Base-by-base conservation (phyloP, 2,329 filamentous ascomycete species). In the Decorospora gaudefroyi region DNA sequence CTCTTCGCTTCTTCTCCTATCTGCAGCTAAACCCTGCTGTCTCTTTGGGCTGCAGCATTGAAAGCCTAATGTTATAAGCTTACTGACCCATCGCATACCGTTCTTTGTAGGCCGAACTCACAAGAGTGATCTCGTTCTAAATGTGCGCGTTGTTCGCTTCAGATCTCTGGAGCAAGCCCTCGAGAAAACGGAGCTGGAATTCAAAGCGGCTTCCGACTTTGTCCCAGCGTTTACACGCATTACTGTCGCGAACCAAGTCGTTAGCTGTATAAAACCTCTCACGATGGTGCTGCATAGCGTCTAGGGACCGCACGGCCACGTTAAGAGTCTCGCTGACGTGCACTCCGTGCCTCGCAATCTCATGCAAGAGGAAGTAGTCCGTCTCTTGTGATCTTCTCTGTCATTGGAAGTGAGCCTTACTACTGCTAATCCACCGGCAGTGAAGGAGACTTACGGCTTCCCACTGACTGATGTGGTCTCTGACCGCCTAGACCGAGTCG, bases 1-100 rank as follows among this genome's bases (percentile, higher is more conserved):
- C 42, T 54, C 25, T 37, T 53, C 3, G 55, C 50, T 43, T 52
- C 53, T 31, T 56, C 43, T 29, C 50, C 55, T 41, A 59, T 57
- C 8, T 26, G 50, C 36, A 55, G 19, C 18, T 55, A 48, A 9
- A 55, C 29, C 40, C 30, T 54, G 35, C 51, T 59, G 26, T 59
- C 48, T 15, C 46, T 34, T 23, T 59, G 55, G 3, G 55, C 53
- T 21, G 41, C 52, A 7, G 21, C 30, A 28, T 55, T 49, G 38
- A 51, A 57, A 25, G 51, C 48, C 51, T 55, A 25, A 15, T 41
- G 10, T 6, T 12, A 33, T 51, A 32, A 53, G 50, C 33, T 37
- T 12, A 11, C n/a, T 13, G 17, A 32, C 13, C 19, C 18, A 31
- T 15, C 13, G 12, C 28, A 43, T 29, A 32, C 1, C 8, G 16